Percentiles rank a stretch among this genome's conserved stretches.
phyloP scores from a whole-genome alignment of 2,329 filamentous ascomycete species.

The Aspergillus sp. region DNA sequence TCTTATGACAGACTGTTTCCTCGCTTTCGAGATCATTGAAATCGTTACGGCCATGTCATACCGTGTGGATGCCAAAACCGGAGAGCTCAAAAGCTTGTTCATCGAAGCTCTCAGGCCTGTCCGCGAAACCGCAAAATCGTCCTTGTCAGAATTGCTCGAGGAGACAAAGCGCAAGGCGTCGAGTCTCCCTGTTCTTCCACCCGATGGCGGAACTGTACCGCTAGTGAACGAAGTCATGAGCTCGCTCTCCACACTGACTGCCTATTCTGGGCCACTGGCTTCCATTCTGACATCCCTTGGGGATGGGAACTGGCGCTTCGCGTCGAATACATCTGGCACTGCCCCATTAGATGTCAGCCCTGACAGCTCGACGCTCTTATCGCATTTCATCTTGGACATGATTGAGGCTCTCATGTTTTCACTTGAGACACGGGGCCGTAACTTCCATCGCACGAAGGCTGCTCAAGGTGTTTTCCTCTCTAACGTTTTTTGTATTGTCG shows the following conservation, averaged over 20 bases:
- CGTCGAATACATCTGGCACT: slow-evolving; percentile 57
- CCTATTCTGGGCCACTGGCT: slow-evolving; percentile 76
- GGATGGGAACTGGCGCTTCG: slow-evolving; percentile 77
- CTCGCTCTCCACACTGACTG: slow-evolving; percentile 76
- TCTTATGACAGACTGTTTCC: slow-evolving; percentile 81
- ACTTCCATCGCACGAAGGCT: slow-evolving; percentile 68
- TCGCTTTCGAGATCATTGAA: slow-evolving; percentile 92
- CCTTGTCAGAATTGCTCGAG: slow-evolving; percentile 73
- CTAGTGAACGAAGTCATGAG: slow-evolving; percentile 80
- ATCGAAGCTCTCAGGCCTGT: slow-evolving; percentile 82
- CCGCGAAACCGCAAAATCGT: slow-evolving; percentile 83
- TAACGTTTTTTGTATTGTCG: slow-evolving; percentile 77
- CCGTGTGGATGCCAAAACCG: slow-evolving; percentile 72
- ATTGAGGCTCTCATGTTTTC: slow-evolving; percentile 72
- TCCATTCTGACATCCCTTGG: slow-evolving; percentile 88
- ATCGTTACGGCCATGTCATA: slow-evolving; percentile 75
- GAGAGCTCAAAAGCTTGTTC: slow-evolving; percentile 75
- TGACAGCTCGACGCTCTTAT: slow-evolving; percentile 80
- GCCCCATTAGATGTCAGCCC: slow-evolving; percentile 80
- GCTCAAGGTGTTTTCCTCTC: slow-evolving; percentile 82
- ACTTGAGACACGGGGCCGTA: slow-evolving; percentile 66
- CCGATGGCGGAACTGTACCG: slow-evolving; percentile 70
- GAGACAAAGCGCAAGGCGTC: slow-evolving; percentile 68
- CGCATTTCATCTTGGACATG: slow-evolving; percentile 82
- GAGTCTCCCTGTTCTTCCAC: slow-evolving; percentile 60